Base-by-base conservation (phyloP, 805 yeast genomes). In the Metschnikowia lochheadii region DNA sequence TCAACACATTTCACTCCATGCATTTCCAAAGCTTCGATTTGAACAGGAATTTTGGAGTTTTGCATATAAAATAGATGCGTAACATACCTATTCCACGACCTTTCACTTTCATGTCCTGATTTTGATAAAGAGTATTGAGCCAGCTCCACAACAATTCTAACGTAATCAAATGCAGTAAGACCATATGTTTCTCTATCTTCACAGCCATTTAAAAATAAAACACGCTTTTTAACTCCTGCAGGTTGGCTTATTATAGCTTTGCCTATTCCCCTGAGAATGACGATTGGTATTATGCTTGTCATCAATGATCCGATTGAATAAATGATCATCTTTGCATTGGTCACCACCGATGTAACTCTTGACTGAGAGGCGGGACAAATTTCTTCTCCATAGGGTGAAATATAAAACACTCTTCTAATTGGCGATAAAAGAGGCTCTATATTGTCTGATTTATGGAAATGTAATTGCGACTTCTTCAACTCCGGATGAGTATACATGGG, bases 371-470 rank as follows among this genome's bases (percentile, higher is more conserved):
- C 65, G 2, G 97, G 96, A 55, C 82, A 80, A 23, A 87, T 84
- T 62, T 90, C 97, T 58, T 86, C 88, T 0, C 96, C 96, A 63
- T 86, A 87, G 0, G 94, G 91, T 17, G 90, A 87, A 44, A 90
- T 85, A 62, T 91, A 90, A 56, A 82, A 84, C 3, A 90, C 79
- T 34, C 92, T 69, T 23, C 78, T 73, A 8, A 90, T 83, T 1
- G 96, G 91, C 0, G 94, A 80, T 5, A 82, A 74, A n/a, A 90
- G 73, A 0, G 92, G 89, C 45, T 67, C 66, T 0, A 73, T 73
- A 33, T 72, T 72, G 3, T 70, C 80, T 15, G 77, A 73, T 61
- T 87, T 87, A 52, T 80, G 77, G 64, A 88, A 87, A 61, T 82
- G 85, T 34, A 90, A 68, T 60, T 90, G 96, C 0, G 95, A 84